Percentiles rank a stretch among this genome's conserved stretches.
Evolutionary conservation across 495 filamentous ascomycete species (phyloP).

Genomic region (Penicillium silybi): DNA sequence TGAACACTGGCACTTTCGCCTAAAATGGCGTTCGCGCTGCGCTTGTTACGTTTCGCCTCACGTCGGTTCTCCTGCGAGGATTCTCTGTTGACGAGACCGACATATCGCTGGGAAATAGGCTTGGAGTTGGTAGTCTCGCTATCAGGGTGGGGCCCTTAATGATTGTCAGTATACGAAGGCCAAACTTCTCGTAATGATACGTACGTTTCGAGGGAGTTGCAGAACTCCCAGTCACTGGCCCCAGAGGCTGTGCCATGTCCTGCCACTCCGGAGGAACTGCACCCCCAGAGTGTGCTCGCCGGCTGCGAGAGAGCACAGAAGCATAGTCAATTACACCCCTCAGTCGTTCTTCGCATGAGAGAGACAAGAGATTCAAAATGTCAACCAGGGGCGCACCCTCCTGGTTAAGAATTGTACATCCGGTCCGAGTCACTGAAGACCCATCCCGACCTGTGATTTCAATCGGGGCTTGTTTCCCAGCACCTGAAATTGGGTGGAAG

Average conservation of each 20-base stretch:
- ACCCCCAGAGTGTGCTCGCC: slow-evolving; percentile 69
- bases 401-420: slow-evolving; percentile 60
- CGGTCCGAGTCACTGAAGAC: slow-evolving; percentile 51
- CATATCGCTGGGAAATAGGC: slow-evolving; percentile 33
- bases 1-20: slow-evolving; percentile 25
- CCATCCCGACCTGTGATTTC: slow-evolving; percentile 56
- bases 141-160: slow-evolving; percentile 32
- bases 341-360: slow-evolving; percentile 69
- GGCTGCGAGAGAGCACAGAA: slow-evolving; percentile 56
- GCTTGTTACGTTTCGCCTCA: slow-evolving; percentile 47
- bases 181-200: slow-evolving; percentile 2
- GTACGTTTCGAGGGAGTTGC: slow-evolving; percentile 61
- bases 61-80: slow-evolving; percentile 48
- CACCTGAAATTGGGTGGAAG: slow-evolving; percentile 46
- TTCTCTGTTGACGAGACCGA: slow-evolving; percentile 31
- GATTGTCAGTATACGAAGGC: slow-evolving; percentile 10
- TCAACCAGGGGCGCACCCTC: slow-evolving; percentile 65
- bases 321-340: slow-evolving; percentile 68
- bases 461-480: slow-evolving; percentile 44
- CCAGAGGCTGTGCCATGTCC: slow-evolving; percentile 54
- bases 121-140: slow-evolving; percentile 17
- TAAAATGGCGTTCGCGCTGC: slow-evolving; percentile 39
- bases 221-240: slow-evolving; percentile 31
- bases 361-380: slow-evolving; percentile 68
- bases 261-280: slow-evolving; percentile 64